These are phyloP conservation scores for Collybia nuda DNA, from an alignment of 768 basidiomycete species.

Conservation along the genomic window DNA sequence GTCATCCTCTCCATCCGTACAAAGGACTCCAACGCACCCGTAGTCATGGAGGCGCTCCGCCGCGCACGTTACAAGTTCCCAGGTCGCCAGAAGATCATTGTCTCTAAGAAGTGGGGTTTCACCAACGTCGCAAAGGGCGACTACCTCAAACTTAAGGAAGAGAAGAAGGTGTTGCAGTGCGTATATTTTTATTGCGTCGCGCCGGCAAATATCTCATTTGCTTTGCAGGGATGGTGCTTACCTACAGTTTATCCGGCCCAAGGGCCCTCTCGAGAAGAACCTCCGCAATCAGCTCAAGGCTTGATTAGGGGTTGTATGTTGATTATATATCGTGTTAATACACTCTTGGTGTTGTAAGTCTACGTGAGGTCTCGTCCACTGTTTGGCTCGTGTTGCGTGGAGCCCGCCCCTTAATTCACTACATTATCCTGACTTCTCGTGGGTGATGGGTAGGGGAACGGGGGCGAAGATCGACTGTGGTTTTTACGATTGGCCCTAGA, in stretches of 20 bases:
- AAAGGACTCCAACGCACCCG: constrained; percentile 83
- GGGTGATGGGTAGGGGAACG: constrained; percentile 77
- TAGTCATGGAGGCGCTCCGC: constrained; percentile 95
- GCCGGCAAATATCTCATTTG: neutral
- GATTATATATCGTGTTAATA: constrained; percentile 13
- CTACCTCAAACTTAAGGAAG: constrained; percentile 84
- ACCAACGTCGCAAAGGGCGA: constrained; percentile 91
- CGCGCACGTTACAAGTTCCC: constrained; percentile 99
- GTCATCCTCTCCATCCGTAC: constrained; percentile 86
- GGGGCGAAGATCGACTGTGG: constrained; percentile 63
- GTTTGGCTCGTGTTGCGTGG: constrained; percentile 29
- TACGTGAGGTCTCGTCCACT: constrained; percentile 9
- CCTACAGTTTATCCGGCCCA: constrained; percentile 89
- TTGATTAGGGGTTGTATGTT: constrained; percentile 30
- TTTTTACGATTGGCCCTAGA: neutral
- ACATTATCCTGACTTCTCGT: constrained; percentile 52
- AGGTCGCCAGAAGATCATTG: constrained; percentile 96
- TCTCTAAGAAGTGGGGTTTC: constrained; percentile 99
- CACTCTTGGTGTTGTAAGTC: neutral
- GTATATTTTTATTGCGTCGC: constrained; percentile 30
- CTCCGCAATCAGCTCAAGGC: constrained; percentile 81
- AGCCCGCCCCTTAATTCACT: constrained; percentile 69
- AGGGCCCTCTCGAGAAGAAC: constrained; percentile 84
- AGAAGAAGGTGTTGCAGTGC: constrained; percentile 86
- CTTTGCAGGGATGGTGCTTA: constrained; percentile 84